Base-by-base conservation (phyloP, 495 filamentous ascomycete genomes). In the Penicillium dipodomyicola region DNA sequence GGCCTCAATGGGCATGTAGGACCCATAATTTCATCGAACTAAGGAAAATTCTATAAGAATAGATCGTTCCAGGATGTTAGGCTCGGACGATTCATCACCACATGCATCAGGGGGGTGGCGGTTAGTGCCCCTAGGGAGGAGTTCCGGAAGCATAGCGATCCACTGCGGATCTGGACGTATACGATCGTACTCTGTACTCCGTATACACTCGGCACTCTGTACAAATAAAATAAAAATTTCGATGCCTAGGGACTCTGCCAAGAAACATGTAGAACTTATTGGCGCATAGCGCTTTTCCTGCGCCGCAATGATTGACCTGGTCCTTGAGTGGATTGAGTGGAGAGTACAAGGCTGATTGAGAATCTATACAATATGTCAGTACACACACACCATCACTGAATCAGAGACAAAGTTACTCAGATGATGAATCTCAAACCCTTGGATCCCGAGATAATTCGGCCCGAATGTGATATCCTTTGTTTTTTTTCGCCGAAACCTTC, bases 201-300 rank as follows among this genome's bases (percentile, higher is more conserved):
- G 23, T 25, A 8, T 27, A 29, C 1, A 8, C 27, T 29, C 27
- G 1, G 27, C 1, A 29, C 27, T 29, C 27, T 1, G 27, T 29
- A 29, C 27, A 29, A 29, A 29, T 29, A 29, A 29, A 29, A 29
- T 9, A 29, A 9, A 58, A 65, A 59, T 15, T 22, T 57, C 53
- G 60, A 59, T 64, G 65, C 63, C 65, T 65, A 55, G 30, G 39
- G 32, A 35, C 30, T 41, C 17, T 43, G 63, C 59, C 65, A 65
- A 65, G 59, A 56, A 29, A 4, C 1, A 19, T 14, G 35, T 8
- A 40, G 35, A 29, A 46, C 25, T 20, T 22, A 35, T 30, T 23
- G 33, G 22, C 40, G 44, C 39, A 37, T 42, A 49, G 42, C 17
- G 14, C 27, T 20, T 29, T 35, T 40, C 5, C 12, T 23, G 51